A percentile compares a stretch with the other conserved stretches of the same genome.
phyloP scores from a whole-genome alignment of 768 basidiomycete species.

The Daedaleopsis nitida region DNA sequence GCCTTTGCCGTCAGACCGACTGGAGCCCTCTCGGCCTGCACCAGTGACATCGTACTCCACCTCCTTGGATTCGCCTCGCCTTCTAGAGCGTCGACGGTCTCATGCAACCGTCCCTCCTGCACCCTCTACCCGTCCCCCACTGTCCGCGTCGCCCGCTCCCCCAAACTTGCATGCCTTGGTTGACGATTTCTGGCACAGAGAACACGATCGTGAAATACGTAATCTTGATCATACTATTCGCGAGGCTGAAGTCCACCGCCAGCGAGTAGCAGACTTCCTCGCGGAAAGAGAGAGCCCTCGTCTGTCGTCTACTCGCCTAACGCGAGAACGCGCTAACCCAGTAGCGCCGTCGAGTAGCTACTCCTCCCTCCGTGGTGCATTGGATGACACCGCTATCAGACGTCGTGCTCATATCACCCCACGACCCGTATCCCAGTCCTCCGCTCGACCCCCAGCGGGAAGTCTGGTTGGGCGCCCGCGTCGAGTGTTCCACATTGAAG shows the following conservation, averaged over 20 bases:
- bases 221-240: conserved; percentile 10
- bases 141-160: neutral
- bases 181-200: neutral
- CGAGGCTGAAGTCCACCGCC: conserved; percentile 10
- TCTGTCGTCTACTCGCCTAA: neutral
- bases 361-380: conserved; percentile 15
- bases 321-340: neutral
- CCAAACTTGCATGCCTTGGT: neutral
- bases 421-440: neutral
- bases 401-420: neutral
- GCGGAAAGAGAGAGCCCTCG: neutral
- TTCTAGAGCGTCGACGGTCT: neutral
- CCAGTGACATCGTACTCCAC: neutral
- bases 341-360: conserved; percentile 5
- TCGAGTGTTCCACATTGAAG: too few species aligned
- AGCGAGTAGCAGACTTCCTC: conserved; percentile 5
- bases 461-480: too few species aligned
- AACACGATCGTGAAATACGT: neutral
- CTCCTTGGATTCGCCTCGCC: neutral
- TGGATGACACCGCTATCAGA: conserved; percentile 6
- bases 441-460: too few species aligned
- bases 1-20: neutral
- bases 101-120: neutral
- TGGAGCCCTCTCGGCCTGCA: neutral
- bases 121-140: neutral